Conservation (phyloP, 805 yeast species). For the Kuraishia borneana region DNA sequence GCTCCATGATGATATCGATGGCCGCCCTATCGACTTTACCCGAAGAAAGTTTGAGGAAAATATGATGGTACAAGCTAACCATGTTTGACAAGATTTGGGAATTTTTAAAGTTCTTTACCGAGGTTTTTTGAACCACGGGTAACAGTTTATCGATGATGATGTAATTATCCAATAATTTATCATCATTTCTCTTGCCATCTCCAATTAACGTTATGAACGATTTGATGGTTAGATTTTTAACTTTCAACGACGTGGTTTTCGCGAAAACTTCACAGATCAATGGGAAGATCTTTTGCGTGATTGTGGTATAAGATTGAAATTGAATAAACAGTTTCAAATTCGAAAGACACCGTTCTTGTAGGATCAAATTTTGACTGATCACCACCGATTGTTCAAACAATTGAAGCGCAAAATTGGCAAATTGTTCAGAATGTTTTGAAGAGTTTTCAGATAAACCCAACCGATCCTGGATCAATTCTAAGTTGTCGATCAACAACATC, state of each 20-base stretch:
- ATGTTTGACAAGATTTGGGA: conserved; percentile 16
- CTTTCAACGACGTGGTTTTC: conserved; percentile 72
- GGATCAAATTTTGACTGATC: conserved; percentile 7
- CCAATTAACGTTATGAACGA: conserved; percentile 47
- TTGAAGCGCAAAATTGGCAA: conserved; percentile 16
- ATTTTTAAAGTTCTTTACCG: conserved; percentile 18
- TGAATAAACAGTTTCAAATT: conserved; percentile 15
- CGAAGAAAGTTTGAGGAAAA: conserved; percentile 15
- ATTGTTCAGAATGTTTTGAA: conserved; percentile 12
- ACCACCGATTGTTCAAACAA: conserved; percentile 20
- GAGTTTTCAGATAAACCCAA: conserved; percentile 16
- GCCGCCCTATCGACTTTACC: conserved; percentile 9
- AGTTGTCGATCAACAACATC: conserved; percentile 16
- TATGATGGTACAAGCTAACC: conserved; percentile 15
- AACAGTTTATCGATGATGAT: conserved; percentile 67
- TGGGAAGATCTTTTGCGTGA: conserved; percentile 72
- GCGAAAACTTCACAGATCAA: conserved; percentile 61
- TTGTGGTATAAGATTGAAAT: conserved; percentile 33
- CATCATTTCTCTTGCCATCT: conserved; percentile 4
- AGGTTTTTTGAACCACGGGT: conserved; percentile 48
- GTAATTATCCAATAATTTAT: conserved; percentile 56
- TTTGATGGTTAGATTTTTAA: conserved; percentile 58
- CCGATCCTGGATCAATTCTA: conserved; percentile 14
- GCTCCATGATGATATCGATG: conserved; percentile 14
- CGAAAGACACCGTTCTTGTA: conserved; percentile 22